Conservation (phyloP, 257 asterid species). For the Solanum arcanum region DNA sequence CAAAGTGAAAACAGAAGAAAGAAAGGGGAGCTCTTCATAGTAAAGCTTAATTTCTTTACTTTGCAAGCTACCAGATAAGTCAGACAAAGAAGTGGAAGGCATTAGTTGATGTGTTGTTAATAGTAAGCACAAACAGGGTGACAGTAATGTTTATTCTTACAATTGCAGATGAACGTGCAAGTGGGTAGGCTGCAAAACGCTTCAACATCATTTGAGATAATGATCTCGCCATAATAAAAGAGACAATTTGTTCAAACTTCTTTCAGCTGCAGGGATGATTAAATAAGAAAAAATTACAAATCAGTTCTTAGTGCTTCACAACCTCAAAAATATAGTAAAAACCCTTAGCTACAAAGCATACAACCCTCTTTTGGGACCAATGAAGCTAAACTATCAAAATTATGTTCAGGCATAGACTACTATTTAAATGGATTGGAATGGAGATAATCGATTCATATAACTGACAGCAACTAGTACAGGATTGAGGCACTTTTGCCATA, state of each 20-base stretch:
- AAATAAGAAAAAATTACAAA: neutral
- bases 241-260: neutral
- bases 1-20: neutral
- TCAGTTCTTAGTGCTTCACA: neutral
- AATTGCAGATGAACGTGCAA: constrained; percentile 35
- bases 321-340: neutral
- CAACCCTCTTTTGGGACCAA: neutral
- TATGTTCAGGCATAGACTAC: neutral
- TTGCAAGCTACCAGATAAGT: neutral
- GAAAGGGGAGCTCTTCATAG: neutral
- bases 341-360: neutral
- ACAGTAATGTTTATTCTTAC: constrained; percentile 9
- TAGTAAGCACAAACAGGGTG: neutral
- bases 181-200: constrained; percentile 38
- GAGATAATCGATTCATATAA: neutral
- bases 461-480: neutral
- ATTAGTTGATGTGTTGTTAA: neutral
- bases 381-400: neutral
- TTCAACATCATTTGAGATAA: constrained; percentile 43
- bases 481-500: neutral
- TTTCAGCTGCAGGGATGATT: neutral
- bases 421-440: neutral
- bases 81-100: neutral
- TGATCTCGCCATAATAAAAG: constrained; percentile 49
- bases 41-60: neutral